These are phyloP conservation scores for Blastobotrys aristatus DNA, from an alignment of 1,139 yeast species.

Conservation along the genomic window DNA sequence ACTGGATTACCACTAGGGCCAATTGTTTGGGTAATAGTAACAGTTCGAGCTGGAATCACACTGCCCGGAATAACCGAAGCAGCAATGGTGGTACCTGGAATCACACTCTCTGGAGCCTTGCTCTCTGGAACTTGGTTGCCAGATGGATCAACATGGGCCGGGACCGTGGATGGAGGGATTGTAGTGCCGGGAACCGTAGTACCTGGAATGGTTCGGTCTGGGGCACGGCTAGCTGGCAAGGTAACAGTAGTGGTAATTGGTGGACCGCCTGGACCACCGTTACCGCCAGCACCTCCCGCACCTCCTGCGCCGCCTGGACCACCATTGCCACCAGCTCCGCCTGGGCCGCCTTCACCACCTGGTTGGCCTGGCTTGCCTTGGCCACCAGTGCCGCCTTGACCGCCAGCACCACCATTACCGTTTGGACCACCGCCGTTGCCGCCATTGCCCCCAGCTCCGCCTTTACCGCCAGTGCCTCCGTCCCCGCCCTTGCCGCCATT, in stretches of 20 bases:
- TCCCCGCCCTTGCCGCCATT: neutral
- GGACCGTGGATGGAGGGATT: slow-evolving; percentile 18
- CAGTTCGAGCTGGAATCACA: slow-evolving; percentile 17
- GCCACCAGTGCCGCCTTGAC: slow-evolving; percentile 5
- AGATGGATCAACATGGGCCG: slow-evolving; percentile 15
- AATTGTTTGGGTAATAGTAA: slow-evolving; percentile 7
- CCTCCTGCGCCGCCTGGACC: slow-evolving; percentile 1
- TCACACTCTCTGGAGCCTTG: slow-evolving; percentile 16
- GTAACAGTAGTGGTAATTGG: slow-evolving; percentile 3
- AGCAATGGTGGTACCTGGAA: slow-evolving; percentile 16
- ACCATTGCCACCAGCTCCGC: neutral
- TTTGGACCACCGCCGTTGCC: neutral
- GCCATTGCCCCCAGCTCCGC: neutral
- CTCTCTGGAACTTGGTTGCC: neutral
- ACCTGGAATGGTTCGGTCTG: slow-evolving; percentile 18
- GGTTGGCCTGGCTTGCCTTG: neutral
- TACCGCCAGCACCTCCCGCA: neutral
- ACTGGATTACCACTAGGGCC: neutral
- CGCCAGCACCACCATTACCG: slow-evolving; percentile 2
- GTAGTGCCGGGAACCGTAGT: slow-evolving; percentile 10
- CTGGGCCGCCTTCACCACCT: neutral
- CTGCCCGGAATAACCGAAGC: slow-evolving; percentile 18
- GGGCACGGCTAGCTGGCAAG: slow-evolving; percentile 18
- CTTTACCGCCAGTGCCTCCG: slow-evolving; percentile 4
- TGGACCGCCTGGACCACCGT: slow-evolving; percentile 1